Evolutionary conservation across 108 stramenopile genomes (phyloP), one percentile per base, ranked within the genome.

Genomic region (Skeletonema marinoi): DNA sequence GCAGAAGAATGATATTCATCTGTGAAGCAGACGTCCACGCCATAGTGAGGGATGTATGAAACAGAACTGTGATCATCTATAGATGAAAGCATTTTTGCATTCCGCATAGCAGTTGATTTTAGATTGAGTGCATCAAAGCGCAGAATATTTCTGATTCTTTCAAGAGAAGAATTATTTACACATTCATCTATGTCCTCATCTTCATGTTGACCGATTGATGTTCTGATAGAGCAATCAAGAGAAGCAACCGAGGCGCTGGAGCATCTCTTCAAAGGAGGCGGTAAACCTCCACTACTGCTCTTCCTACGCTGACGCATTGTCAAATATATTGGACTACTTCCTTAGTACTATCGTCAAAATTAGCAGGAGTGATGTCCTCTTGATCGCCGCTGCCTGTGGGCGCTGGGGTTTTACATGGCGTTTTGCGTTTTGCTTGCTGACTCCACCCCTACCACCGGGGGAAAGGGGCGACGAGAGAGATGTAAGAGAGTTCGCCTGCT

Each of bases 1-100:
- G 66, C 30, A 6, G 80, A 65, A 50, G 90, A 73, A 73, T 91
- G 86, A 65, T 64, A 78, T 69, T 83, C 4, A 21, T 60, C 31
- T 25, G 81, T 46, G 65, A 76, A 82, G 35, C 31, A 50, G 19
- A 82, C 74, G 7, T 71, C 42, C 9, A 61, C 64, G 25, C 74
- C 81, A 72, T 58, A 82, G 11, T 82, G 81, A 25, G 66, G 31
- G 61, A 71, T 66, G 61, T 35, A 14, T 11, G 29, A 31, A 30
- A 71, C 69, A 32, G 17, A n/a, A 30, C 69, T 29, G 11, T 62
- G 31, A 3, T 25, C 21, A 7, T 62, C 54, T 66, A 67, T 3
- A 14, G 61, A 56, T 12, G 54, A 14, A 41, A 61, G 38, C 75
- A 77, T 69, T 25, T 29, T 30, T 50, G 39, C 21, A 50, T 69